These are phyloP conservation scores for Austroboletus novae-zelandiae DNA, from an alignment of 1,284 basidiomycete species.

Conservation along the genomic window DNA sequence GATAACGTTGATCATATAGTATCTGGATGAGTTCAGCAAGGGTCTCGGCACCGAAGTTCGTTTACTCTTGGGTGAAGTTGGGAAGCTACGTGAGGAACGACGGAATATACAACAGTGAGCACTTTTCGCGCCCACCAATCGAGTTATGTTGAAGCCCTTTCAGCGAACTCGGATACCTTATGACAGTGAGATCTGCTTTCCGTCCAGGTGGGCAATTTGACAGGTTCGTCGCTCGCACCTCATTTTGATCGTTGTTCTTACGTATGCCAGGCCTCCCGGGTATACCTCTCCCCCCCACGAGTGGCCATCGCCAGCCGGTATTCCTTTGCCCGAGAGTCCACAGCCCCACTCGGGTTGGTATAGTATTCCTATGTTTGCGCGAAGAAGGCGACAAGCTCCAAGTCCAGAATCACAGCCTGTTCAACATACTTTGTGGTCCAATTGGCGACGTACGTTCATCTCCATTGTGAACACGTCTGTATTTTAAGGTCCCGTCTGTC, in stretches of 20 bases:
- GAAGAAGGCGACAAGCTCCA: conserved; percentile 36
- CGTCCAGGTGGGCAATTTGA: conserved; percentile 68
- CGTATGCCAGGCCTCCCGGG: conserved; percentile 38
- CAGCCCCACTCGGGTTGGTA: conserved; percentile 54
- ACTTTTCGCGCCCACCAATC: not conserved
- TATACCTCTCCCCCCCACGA: conserved; percentile 40
- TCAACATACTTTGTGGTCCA: conserved; percentile 48
- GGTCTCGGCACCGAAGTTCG: conserved; percentile 68
- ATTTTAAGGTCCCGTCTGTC: not conserved
- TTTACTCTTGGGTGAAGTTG: conserved; percentile 69
- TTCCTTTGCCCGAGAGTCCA: conserved; percentile 32
- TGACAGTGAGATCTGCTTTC: conserved; percentile 62
- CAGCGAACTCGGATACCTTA: conserved; percentile 64
- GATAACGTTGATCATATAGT: conserved; percentile 36
- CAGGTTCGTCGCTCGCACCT: conserved; percentile 41
- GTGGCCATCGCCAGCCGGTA: conserved; percentile 36
- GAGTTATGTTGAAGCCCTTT: not conserved
- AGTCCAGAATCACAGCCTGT: conserved; percentile 34
- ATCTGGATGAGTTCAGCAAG: conserved; percentile 74
- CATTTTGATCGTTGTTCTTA: not conserved
- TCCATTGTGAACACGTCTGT: not conserved
- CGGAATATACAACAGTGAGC: conserved; percentile 64
- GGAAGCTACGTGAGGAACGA: conserved; percentile 67
- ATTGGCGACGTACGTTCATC: conserved; percentile 60
- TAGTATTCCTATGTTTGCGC: conserved; percentile 34